Evolutionary conservation across 345 rosid genomes (phyloP).

Genomic region (Luvunga scandens): DNA sequence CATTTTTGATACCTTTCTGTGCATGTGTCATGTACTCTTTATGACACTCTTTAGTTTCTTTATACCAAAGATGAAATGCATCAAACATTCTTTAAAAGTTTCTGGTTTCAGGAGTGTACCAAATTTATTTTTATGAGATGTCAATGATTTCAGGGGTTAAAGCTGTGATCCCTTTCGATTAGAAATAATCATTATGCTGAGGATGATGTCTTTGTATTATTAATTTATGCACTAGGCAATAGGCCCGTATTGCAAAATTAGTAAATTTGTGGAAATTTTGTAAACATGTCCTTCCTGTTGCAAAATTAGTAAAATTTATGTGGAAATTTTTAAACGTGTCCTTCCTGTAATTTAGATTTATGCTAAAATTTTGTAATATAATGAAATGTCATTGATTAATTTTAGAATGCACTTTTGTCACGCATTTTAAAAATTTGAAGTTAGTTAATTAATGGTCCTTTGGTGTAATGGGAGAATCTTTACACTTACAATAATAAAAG

Average conservation of each 20-base stretch:
- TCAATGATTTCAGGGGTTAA: background rate
- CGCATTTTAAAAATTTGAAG: background rate
- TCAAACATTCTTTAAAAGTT: background rate
- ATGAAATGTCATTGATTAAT: too few relatives aligned
- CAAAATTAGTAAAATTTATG: background rate
- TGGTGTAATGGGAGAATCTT: too few relatives aligned
- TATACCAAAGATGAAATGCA: background rate
- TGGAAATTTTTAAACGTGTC: background rate
- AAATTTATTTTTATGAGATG: background rate
- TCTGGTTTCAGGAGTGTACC: background rate
- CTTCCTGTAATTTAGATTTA: too few relatives aligned
- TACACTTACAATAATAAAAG: too few relatives aligned
- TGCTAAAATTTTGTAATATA: too few relatives aligned
- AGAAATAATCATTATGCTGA: background rate
- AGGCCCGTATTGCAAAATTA: background rate
- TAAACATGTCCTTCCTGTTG: background rate
- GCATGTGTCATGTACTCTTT: background rate
- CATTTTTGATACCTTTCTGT: slow-evolving; percentile 12
- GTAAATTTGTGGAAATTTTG: background rate
- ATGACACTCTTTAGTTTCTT: background rate
- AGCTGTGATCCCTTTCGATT: background rate
- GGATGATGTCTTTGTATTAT: background rate
- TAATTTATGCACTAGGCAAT: too few relatives aligned
- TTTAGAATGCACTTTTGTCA: background rate
- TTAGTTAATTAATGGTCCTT: too few relatives aligned